Evolutionary conservation across 148 eudicot genomes (phyloP).

Genomic region (Rhododendron molle): DNA sequence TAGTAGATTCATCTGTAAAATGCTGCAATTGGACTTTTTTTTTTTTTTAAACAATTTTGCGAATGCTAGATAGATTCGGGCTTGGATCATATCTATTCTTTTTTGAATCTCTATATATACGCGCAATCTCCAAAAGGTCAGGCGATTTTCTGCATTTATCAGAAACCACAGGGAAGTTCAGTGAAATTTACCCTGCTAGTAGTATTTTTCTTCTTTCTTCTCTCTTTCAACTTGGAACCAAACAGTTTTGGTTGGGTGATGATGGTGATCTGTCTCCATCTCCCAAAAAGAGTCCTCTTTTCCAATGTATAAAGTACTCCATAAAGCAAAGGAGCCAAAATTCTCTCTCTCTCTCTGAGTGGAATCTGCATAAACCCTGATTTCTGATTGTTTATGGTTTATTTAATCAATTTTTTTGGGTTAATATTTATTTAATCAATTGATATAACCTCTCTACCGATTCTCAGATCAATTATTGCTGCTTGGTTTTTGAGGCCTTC

Average conservation of each 20-base stretch:
- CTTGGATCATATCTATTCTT: no score
- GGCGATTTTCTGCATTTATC: background rate
- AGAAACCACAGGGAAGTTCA: background rate
- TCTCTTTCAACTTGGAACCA: background rate
- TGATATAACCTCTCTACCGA: background rate
- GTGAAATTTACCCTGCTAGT: background rate
- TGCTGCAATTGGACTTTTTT: no score
- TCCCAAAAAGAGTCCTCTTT: background rate
- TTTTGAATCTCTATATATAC: no score
- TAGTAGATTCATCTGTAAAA: no score
- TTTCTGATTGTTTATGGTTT: background rate
- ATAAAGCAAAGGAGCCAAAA: background rate
- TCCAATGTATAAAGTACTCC: background rate
- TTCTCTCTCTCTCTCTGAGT: background rate
- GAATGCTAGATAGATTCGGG: no score
- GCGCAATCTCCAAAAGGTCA: no score
- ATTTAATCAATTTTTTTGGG: background rate
- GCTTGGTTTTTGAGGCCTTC: background rate
- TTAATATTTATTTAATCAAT: background rate
- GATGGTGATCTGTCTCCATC: background rate
- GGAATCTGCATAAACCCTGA: background rate
- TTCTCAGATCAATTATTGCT: constrained; percentile 3
- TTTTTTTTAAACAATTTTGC: no score
- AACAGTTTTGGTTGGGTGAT: background rate
- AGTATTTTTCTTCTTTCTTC: background rate